These are phyloP conservation scores for Umbilicaria muhlenbergii DNA, from an alignment of 495 filamentous ascomycete genomes.

Conservation along the genomic window DNA sequence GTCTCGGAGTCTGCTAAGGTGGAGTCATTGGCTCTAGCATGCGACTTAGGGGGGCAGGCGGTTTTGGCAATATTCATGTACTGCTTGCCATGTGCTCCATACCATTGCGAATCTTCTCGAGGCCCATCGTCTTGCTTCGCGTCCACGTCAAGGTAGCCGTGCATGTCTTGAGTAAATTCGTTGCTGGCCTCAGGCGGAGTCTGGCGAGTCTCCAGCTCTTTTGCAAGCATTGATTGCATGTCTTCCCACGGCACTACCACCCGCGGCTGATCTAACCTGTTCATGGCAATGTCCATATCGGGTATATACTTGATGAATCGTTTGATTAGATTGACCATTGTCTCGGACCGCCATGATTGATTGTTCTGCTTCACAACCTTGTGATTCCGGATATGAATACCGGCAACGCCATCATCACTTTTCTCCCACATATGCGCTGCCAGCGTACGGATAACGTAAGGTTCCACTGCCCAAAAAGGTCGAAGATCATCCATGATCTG, in stretches of 20 bases:
- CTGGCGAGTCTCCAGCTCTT: slow-evolving; percentile 32
- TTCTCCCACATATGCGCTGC: slow-evolving; percentile 25
- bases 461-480: slow-evolving; percentile 52
- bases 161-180: slow-evolving; percentile 21
- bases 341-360: slow-evolving; percentile 47
- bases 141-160: slow-evolving; percentile 12
- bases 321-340: slow-evolving; percentile 40
- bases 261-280: slow-evolving; percentile 54
- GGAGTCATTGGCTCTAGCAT: slow-evolving; percentile 31
- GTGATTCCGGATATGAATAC: slow-evolving; percentile 39
- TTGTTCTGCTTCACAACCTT: slow-evolving; percentile 36
- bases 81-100: slow-evolving; percentile 19
- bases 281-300: slow-evolving; percentile 57
- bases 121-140: slow-evolving; percentile 13
- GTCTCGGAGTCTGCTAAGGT: slow-evolving; percentile 20
- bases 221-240: slow-evolving; percentile 37
- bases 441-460: slow-evolving; percentile 35
- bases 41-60: slow-evolving; percentile 44
- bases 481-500: slow-evolving; percentile 55
- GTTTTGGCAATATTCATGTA: slow-evolving; percentile 48
- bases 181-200: slow-evolving; percentile 19
- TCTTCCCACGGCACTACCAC: slow-evolving; percentile 51
- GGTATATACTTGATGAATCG: slow-evolving; percentile 44
- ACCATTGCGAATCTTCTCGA: slow-evolving; percentile 14
- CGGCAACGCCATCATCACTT: slow-evolving; percentile 37